Evolutionary conservation across 2,329 filamentous ascomycete genomes (phyloP).

Genomic region (Aspergillus sp.): DNA sequence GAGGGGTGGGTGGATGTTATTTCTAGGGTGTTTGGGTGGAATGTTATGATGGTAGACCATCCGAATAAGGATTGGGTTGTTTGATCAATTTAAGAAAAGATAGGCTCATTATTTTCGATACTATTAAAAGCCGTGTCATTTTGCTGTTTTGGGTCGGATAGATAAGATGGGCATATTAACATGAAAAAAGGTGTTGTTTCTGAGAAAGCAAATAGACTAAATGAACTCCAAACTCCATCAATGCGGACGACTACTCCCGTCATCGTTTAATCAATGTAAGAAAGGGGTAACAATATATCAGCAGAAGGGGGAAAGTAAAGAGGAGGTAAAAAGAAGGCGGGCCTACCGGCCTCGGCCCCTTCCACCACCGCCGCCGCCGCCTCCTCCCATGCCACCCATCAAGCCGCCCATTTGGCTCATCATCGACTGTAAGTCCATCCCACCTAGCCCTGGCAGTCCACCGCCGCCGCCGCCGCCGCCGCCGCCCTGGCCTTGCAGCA

Average conservation of each 20-base stretch:
- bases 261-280: conserved; percentile 2
- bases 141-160: neutral
- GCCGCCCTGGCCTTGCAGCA: conserved; percentile 76
- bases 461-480: conserved; percentile 65
- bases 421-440: conserved; percentile 69
- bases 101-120: neutral
- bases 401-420: conserved; percentile 72
- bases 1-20: conserved; percentile 1
- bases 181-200: neutral
- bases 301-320: conserved; percentile 9
- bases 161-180: neutral
- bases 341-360: conserved; percentile 33
- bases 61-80: conserved; percentile 1
- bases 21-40: conserved; percentile 4
- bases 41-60: conserved; percentile 1
- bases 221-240: conserved; percentile 22
- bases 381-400: conserved; percentile 47
- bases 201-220: neutral
- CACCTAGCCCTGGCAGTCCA: conserved; percentile 61
- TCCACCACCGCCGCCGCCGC: conserved; percentile 36
- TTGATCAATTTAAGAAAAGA: neutral
- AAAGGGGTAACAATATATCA: conserved; percentile 12
- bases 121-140: neutral
- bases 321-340: conserved; percentile 7
- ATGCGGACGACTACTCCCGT: neutral